Evolutionary conservation across 2,329 filamentous ascomycete species (phyloP).

Genomic region (Xylariomycetidae sp.): DNA sequence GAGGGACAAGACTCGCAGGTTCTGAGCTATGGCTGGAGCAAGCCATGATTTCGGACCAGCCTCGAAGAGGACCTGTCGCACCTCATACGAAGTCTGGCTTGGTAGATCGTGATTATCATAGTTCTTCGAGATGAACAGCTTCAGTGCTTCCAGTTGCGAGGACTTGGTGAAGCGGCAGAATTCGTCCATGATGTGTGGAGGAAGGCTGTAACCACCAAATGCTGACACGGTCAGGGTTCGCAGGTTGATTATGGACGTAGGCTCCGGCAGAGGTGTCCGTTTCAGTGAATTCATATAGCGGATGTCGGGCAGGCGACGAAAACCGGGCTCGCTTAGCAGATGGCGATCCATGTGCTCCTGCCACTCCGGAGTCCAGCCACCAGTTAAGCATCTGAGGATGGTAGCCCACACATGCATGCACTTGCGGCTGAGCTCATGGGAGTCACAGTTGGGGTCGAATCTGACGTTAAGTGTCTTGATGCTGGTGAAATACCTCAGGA

Average conservation of each 20-base stretch:
- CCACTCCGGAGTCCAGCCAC: conserved; percentile 2
- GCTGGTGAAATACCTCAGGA: conserved; percentile 1
- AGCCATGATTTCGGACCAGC: conserved; percentile 19
- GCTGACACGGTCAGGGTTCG: too few species aligned
- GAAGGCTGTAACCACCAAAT: too few species aligned
- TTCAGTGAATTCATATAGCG: too few species aligned
- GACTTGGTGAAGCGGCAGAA: conserved; percentile 2
- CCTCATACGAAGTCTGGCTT: too few species aligned
- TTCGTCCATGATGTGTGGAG: too few species aligned
- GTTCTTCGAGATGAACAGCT: conserved; percentile 5
- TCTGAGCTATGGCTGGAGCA: conserved; percentile 4
- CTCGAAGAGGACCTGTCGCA: conserved; percentile 15
- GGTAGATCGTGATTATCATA: not conserved
- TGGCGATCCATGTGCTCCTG: not conserved
- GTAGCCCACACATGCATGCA: not conserved
- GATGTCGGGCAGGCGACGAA: too few species aligned
- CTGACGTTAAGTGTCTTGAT: conserved; percentile 3
- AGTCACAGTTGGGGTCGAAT: too few species aligned
- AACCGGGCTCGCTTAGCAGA: too few species aligned
- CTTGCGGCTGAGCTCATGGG: not conserved
- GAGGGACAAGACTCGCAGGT: conserved; percentile 32
- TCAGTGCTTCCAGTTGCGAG: conserved; percentile 3
- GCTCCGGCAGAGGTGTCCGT: too few species aligned
- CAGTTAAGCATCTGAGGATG: conserved; percentile 3
- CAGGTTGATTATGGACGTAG: too few species aligned